Evolutionary conservation across 257 asterid genomes (phyloP), one percentile per base, ranked within the genome.

Genomic region (Petunia secreta): DNA sequence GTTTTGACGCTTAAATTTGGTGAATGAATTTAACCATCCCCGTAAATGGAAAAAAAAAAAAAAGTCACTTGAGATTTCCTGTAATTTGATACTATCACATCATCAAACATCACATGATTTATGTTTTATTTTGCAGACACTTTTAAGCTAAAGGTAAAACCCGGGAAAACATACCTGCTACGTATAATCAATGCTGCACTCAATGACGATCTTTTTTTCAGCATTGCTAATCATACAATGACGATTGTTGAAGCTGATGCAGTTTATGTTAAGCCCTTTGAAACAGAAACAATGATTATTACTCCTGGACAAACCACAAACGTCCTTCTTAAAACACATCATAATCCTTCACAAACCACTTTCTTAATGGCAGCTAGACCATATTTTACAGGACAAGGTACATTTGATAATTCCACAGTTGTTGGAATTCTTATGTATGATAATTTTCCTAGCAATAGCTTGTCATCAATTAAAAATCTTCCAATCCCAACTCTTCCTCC

Each of bases 131-230:
- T n/a, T 80, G 83, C 86, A 91, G 97, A 87, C 6, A 90, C 93
- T 2, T 91, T 85, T 71, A 90, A 85, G 85, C 85, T 89, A 74
- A 91, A 83, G 83, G 96, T 89, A 80, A 87, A 84, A 84, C 88
- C 91, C 0, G 91, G 91, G 34, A 91, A 90, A 80, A 89, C 94
- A 2, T 91, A 92, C 77, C 83, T 92, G 5, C 91, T 92, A 7
- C 90, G 97, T 0, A 36, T 92, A 57, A 91, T 92, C 89, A 92
- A 90, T n/a, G 96, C 91, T 84, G 97, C 96, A 37, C 91, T 92
- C 81, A 91, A 92, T 54, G 97, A 91, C 15, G 96, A 91, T 0
- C 94, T 92, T 2, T 91, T 92, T 83, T 91, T 91, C 82, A 80
- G 85, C 1, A 85, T 90, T 46, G 82, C 91, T 1, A 90, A 88